Evolutionary conservation across 2,329 filamentous ascomycete genomes (phyloP), one percentile per base, ranked within the genome.

Genomic region (Cordyceps fumosorosea): DNA sequence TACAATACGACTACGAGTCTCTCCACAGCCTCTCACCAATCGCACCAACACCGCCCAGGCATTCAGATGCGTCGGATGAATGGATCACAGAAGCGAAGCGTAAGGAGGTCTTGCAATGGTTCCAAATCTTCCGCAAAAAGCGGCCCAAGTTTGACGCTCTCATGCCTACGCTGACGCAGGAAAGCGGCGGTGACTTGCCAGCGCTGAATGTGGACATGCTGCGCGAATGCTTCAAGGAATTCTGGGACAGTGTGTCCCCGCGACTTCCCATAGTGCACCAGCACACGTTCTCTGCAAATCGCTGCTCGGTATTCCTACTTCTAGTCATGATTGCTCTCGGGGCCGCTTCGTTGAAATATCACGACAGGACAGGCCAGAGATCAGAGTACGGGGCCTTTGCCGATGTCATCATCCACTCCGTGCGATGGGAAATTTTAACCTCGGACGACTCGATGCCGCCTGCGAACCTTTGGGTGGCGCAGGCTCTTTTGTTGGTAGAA

Each of bases 181-280:
- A 78, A 34, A 72, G 71, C 37, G 73, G 70, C 14, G 77, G 75
- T n/a, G 78, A 81, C 65, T 62, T 78, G 6, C 76, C 78, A 0
- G 74, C 72, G 0, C 76, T 96, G 65, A 91, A 85, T 70, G 74
- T 92, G 56, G 86, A 89, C 55, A 93, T 93, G 85, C 88, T 96
- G 82, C 87, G 91, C 69, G 89, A 89, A 16, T 96, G 93, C 69
- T 84, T 93, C 64, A 83, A 85, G n/a, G 90, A 90, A 51, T 97
- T 91, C 74, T 97, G 92, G 92, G 84, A 89, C 57, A 85, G 90
- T 69, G 90, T 96, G 62, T 91, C 93, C 65, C 87, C 90, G 8
- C 90, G 96, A 65, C 78, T 96, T 60, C 93, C 93, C 11, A 93
- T 97, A 63, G 80, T 96, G 45, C 92, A 96, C 71, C 89, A 91